These are phyloP conservation scores for Wickerhamomyces sydowiorum DNA, from an alignment of 805 yeast species.

Conservation along the genomic window DNA sequence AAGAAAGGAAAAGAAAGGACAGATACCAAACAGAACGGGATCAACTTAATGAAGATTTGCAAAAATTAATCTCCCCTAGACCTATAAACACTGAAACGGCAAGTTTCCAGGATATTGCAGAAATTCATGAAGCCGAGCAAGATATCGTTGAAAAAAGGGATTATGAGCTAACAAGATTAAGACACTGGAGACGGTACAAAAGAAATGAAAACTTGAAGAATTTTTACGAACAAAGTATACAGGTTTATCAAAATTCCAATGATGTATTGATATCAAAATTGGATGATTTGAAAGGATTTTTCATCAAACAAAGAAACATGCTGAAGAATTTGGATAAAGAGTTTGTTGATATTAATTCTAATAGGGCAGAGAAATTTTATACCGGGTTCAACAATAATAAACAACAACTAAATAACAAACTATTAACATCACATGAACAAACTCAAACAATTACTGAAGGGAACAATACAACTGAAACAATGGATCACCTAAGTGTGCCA, in stretches of 20 bases:
- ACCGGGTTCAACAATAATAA: constrained; percentile 22
- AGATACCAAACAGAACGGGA: constrained; percentile 5
- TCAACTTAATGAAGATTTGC: constrained; percentile 1
- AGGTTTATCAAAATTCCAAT: constrained; percentile 21
- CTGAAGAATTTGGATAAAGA: constrained; percentile 22
- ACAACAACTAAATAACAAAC: too few species aligned
- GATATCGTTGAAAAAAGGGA: constrained; percentile 30
- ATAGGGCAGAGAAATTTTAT: constrained; percentile 26
- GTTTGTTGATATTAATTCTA: constrained; percentile 23
- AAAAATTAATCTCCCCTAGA: constrained; percentile 2
- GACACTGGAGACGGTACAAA: constrained; percentile 19
- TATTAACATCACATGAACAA: too few species aligned
- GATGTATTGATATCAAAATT: constrained; percentile 23
- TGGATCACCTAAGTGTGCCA: too few species aligned
- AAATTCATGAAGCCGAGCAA: constrained; percentile 12
- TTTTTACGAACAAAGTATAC: constrained; percentile 21
- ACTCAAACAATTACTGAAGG: too few species aligned
- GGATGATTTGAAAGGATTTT: constrained; percentile 26
- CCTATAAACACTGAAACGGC: constrained; percentile 3
- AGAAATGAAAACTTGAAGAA: constrained; percentile 19
- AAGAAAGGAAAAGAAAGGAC: constrained; percentile 10
- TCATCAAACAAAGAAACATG: constrained; percentile 23
- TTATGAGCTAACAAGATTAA: constrained; percentile 23
- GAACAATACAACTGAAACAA: too few species aligned
- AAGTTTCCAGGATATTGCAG: constrained; percentile 1